Percentiles rank a stretch among this genome's conserved stretches.
Conservation (phyloP, 768 basidiomycete species). For the Hypholoma fasciculare region DNA sequence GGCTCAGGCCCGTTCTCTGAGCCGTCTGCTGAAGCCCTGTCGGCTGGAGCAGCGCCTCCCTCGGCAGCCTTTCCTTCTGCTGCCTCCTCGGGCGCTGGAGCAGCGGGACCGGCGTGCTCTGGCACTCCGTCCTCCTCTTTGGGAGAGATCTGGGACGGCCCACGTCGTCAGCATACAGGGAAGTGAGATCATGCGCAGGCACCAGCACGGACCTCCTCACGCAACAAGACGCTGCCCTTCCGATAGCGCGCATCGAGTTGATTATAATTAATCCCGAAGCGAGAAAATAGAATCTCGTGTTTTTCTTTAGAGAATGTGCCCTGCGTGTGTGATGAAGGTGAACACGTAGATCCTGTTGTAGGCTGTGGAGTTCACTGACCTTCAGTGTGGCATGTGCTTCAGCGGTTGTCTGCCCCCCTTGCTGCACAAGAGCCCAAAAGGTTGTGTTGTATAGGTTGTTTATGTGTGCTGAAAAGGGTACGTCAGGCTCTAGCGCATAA, state of each 20-base stretch:
- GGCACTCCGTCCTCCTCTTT: background rate
- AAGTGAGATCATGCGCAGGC: background rate
- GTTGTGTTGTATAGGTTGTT: constrained; percentile 97
- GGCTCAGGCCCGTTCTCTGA: background rate
- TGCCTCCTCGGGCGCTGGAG: background rate
- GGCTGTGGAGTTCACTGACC: constrained; percentile 38
- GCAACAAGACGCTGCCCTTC: constrained; percentile 84
- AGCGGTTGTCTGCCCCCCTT: constrained; percentile 74
- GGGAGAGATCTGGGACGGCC: background rate
- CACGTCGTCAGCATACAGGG: background rate
- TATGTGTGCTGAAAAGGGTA: constrained; percentile 72
- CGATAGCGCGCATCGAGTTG: constrained; percentile 66
- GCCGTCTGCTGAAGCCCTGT: background rate
- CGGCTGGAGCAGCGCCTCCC: background rate
- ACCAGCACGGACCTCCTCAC: constrained; percentile 40
- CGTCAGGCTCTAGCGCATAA: background rate
- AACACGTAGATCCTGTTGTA: too few relatives aligned
- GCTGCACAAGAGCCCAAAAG: constrained; percentile 92
- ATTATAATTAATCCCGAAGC: constrained; percentile 90
- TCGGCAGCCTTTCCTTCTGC: background rate
- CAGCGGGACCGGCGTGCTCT: background rate
- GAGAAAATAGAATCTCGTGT: constrained; percentile 85
- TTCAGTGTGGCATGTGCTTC: constrained; percentile 82
- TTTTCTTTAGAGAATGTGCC: constrained; percentile 89
- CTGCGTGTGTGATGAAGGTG: constrained; percentile 36